phyloP scores from a whole-genome alignment of 768 basidiomycete species.

The Chalciporus pseudorubinellus region DNA sequence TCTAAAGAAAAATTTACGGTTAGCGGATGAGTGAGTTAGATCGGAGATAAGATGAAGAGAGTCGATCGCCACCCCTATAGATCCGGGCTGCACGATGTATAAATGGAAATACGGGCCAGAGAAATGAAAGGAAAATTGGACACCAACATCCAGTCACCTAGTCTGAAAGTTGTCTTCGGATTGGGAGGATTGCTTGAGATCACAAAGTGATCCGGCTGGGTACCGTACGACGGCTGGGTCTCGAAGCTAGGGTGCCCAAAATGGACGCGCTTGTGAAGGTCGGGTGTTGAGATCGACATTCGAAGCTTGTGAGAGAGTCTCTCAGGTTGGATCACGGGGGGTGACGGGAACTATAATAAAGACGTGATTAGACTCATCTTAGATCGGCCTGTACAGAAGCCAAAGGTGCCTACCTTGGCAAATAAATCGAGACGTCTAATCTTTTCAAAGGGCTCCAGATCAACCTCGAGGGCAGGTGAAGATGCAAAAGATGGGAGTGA shows the following conservation, averaged over 20 bases:
- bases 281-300: slow-evolving; percentile 35
- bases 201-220: slow-evolving; percentile 43
- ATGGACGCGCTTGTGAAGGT: slow-evolving; percentile 27
- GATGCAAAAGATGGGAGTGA: slow-evolving; percentile 45
- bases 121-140: slow-evolving; percentile 10
- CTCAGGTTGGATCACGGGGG: slow-evolving; percentile 24
- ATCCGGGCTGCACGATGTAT: too few species aligned
- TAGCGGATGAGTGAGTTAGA: background rate
- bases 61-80: slow-evolving; percentile 18
- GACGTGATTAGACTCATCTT: background rate
- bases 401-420: slow-evolving; percentile 20
- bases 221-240: background rate
- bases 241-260: slow-evolving; percentile 1
- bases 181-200: slow-evolving; percentile 73
- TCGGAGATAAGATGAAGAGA: slow-evolving; percentile 5
- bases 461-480: slow-evolving; percentile 57
- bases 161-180: slow-evolving; percentile 60
- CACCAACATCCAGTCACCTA: slow-evolving; percentile 77
- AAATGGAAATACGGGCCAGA: slow-evolving; percentile 17
- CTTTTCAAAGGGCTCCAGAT: slow-evolving; percentile 61
- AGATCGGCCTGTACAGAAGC: background rate
- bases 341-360: slow-evolving; percentile 16
- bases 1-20: slow-evolving; percentile 36
- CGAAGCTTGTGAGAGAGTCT: slow-evolving; percentile 24
- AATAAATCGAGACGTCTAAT: slow-evolving; percentile 44